Percentiles rank a stretch among this genome's conserved stretches.
phyloP scores from a whole-genome alignment of 495 filamentous ascomycete genomes.

The Trichoderma gamsii region DNA sequence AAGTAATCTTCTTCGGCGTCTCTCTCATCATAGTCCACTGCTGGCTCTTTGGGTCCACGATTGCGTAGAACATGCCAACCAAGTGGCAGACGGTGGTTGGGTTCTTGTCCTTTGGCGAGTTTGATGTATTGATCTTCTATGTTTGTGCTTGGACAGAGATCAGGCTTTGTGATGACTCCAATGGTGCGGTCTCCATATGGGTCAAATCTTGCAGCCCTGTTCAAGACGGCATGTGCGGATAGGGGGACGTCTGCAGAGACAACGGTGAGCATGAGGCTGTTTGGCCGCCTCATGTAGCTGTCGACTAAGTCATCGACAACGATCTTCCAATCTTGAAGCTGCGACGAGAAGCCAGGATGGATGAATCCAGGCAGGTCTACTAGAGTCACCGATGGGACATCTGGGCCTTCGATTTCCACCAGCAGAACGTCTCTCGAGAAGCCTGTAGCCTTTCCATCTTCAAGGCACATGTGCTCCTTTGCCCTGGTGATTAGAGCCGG shows the following conservation, averaged over 20 bases:
- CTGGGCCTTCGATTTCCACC: constrained; percentile 56
- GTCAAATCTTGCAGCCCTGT: constrained; percentile 39
- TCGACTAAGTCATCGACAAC: constrained; percentile 49
- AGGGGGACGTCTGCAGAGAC: constrained; percentile 47
- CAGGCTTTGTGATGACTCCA: constrained; percentile 44
- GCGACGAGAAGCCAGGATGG: constrained; percentile 37
- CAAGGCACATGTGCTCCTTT: constrained; percentile 33
- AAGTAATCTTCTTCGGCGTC: constrained; percentile 37
- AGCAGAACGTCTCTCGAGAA: constrained; percentile 60
- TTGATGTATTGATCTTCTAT: constrained; percentile 19
- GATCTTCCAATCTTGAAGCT: constrained; percentile 35
- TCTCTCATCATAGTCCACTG: constrained; percentile 23
- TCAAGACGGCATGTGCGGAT: constrained; percentile 44
- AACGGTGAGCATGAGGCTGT: constrained; percentile 54
- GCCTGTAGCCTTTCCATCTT: constrained; percentile 16
- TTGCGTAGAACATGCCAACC: constrained; percentile 67
- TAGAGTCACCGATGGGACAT: constrained; percentile 55
- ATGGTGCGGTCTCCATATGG: constrained; percentile 44
- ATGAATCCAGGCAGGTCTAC: constrained; percentile 64
- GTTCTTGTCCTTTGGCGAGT: constrained; percentile 20
- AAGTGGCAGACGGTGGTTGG: constrained; percentile 20
- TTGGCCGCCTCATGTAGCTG: constrained; percentile 51
- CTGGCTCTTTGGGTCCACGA: constrained; percentile 39
- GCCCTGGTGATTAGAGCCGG: constrained; percentile 40
- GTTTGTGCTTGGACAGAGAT: constrained; percentile 15